Evolutionary conservation across 2,329 filamentous ascomycete genomes (phyloP), one percentile per base, ranked within the genome.

Genomic region (Pezicula rhizophila): DNA sequence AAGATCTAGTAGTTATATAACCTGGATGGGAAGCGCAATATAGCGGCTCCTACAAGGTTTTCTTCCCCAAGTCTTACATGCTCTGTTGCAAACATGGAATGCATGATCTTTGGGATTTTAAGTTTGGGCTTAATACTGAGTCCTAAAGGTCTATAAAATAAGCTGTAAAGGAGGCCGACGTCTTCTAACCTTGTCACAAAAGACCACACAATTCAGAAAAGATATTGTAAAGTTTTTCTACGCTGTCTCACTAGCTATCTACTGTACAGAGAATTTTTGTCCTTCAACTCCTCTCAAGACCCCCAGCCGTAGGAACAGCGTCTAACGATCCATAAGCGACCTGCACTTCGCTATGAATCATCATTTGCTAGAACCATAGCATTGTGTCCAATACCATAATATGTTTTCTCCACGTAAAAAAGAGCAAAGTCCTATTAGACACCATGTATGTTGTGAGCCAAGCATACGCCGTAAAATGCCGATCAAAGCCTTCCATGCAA

Each of bases 341-440:
- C 65, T 68, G 65, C 65, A 68, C 65, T 65, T 65, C 62, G 61
- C 52, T 55, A 51, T 35, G 35, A 49, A 50, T n/a, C 47, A 44
- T 33, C 20, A 11, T 26, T 33, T 23, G 31, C 42, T 15, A 40
- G 41, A 46, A 42, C 20, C 11, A 35, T 42, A 43, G 39, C n/a
- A 42, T 35, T 17, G 31, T 14, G 28, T 37, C 14, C 20, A 37
- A 26, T 15, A 25, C 20, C 47, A 37, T 8, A 25, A 23, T 28
- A 18, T 42, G 25, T 34, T 20, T 45, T 39, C 34, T 48, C 39
- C 37, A 42, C 37, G 42, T 50, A 33, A 52, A 51, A 46, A 48
- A 47, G 50, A 53, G 35, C 48, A 51, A 56, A 45, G 23, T 38
- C 48, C 17, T 15, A 11, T 40, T 40, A 31, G 23, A 12, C 20